Conservation (phyloP, 768 basidiomycete genomes). For the Panaeolus cyanescens region DNA sequence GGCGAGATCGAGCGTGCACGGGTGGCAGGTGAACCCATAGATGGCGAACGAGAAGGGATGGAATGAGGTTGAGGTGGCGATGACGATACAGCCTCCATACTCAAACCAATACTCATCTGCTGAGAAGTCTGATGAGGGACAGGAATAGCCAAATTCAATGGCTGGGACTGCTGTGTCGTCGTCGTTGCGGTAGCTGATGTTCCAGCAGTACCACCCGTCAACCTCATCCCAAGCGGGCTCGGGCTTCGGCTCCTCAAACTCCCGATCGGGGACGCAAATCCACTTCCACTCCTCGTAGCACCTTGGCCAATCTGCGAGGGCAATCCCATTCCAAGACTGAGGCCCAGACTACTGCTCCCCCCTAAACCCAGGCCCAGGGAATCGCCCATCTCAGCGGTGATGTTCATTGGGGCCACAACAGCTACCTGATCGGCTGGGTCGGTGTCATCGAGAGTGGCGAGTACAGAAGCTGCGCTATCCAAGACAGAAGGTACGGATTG, state of each 20-base stretch:
- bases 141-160: slow-evolving; percentile 51
- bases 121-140: slow-evolving; percentile 10
- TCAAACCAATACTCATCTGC: slow-evolving; percentile 13
- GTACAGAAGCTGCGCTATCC: slow-evolving; percentile 78
- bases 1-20: slow-evolving; percentile 24
- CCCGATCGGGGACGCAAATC: slow-evolving; percentile 69
- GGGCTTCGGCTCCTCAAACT: slow-evolving; percentile 70
- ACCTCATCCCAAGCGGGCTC: slow-evolving; percentile 48
- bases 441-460: slow-evolving; percentile 44
- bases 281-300: slow-evolving; percentile 39
- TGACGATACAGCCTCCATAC: slow-evolving; percentile 3
- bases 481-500: slow-evolving; percentile 84
- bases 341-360: no score
- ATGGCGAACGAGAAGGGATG: slow-evolving; percentile 1
- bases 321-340: not conserved
- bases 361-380: not conserved
- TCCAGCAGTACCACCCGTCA: not conserved
- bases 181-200: not conserved
- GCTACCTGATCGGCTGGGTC: slow-evolving; percentile 60
- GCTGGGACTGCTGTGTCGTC: slow-evolving; percentile 34
- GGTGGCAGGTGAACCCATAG: slow-evolving; percentile 2
- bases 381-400: slow-evolving; percentile 8
- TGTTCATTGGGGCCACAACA: slow-evolving; percentile 55
- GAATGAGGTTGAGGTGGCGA: not conserved
- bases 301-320: slow-evolving; percentile 14